Base-by-base conservation (phyloP, 2,329 filamentous ascomycete genomes). In the Xylariaceae sp. region DNA sequence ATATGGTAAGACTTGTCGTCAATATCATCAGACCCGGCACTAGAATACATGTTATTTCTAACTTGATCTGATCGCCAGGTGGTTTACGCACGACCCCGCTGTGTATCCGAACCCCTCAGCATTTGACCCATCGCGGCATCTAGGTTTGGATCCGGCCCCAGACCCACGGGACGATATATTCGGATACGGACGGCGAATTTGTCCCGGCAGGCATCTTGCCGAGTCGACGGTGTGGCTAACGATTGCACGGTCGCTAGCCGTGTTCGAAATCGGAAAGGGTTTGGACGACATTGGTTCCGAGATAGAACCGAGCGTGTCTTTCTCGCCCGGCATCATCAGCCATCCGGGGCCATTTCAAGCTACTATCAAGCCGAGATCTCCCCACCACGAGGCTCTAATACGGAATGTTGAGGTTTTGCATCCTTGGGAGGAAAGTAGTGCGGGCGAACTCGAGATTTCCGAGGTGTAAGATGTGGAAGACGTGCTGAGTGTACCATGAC, bases 61-160 rank as follows among this genome's bases (percentile, higher is more conserved):
- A 33, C 7, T 16, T 49, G 12, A 34, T 14, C 6, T 11, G 9
- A 17, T 33, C 8, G 29, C 26, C 37, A 65, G 62, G 58, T 72
- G 63, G 64, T 66, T 75, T 14, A 81, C 87, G 21, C 88, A 91
- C 71, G 88, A 92, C 65, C 82, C 85, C 1, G 83, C 87, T 31
- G 84, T 84, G 1, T 91, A 92, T 69, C 78, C 82, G 0, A 47
- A 73, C 7, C 74, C 74, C 0, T 58, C 56, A 4, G 9, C 21
- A 1, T 77, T 77, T 17, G 62, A 73, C 24, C 75, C 74, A 0
- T 69, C 71, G 1, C 66, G 75, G 0, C 76, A 66, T 58, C 61
- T 78, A 0, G 64, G 61, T 8, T 65, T 69, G 6, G 57, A 67
- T 1, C 66, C 69, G 0, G 69, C 71, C 12, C 72, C 69, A 0